A percentile compares a stretch with the other conserved stretches of the same genome.
These are phyloP conservation scores for Teunomyces cretensis DNA, from an alignment of 805 yeast genomes.

Conservation along the genomic window DNA sequence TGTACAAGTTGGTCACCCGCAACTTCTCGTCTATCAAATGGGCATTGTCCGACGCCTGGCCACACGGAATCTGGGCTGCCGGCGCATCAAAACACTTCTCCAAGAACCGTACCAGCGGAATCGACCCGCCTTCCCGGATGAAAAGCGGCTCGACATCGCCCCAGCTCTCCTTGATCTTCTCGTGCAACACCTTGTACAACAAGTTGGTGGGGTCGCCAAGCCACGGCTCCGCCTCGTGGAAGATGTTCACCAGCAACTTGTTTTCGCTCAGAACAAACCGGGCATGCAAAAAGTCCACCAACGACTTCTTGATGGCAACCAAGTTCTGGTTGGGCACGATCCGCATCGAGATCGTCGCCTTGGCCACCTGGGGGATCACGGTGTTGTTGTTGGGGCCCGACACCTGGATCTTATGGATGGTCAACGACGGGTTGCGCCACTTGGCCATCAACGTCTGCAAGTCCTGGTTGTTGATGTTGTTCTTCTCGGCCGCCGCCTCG, in stretches of 20 bases:
- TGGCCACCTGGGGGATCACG: conserved; percentile 80
- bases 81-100: conserved; percentile 82
- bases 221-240: conserved; percentile 96
- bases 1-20: conserved; percentile 73
- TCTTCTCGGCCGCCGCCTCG: conserved; percentile 29
- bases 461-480: conserved; percentile 36
- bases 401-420: conserved; percentile 79
- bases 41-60: conserved; percentile 92
- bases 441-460: conserved; percentile 60
- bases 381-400: conserved; percentile 91
- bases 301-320: conserved; percentile 49
- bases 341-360: conserved; percentile 76
- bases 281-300: conserved; percentile 46
- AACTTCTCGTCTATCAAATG: conserved; percentile 87
- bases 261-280: conserved; percentile 60
- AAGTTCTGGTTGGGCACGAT: conserved; percentile 87
- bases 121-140: conserved; percentile 95
- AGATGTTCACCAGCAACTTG: conserved; percentile 55
- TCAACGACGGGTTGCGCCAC: conserved; percentile 90
- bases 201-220: conserved; percentile 78
- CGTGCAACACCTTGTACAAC: conserved; percentile 65
- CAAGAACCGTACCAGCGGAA: conserved; percentile 82
- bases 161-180: conserved; percentile 73
- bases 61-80: conserved; percentile 95
- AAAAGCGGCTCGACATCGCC: conserved; percentile 68